phyloP scores from a whole-genome alignment of 257 asterid genomes.

The Agastache rugosa region DNA sequence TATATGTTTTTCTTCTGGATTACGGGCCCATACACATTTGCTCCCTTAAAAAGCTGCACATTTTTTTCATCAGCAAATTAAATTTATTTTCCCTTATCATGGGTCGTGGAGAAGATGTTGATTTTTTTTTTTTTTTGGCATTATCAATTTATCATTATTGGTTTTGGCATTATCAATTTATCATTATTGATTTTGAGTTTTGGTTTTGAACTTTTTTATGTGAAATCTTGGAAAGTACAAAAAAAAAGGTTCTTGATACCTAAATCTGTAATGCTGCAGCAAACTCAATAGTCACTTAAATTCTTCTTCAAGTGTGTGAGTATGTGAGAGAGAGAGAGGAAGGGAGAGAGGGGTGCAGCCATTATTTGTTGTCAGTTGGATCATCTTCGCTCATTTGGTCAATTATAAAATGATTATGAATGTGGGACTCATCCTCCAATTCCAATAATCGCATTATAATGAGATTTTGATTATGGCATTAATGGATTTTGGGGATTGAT shows the following conservation, averaged over 20 bases:
- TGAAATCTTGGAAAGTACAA: neutral
- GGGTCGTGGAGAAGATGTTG: neutral
- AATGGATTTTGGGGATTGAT: slow-evolving; percentile 8
- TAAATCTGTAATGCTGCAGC: neutral
- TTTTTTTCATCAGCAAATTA: slow-evolving; percentile 20
- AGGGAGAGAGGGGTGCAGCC: slow-evolving; percentile 22
- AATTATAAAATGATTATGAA: slow-evolving; percentile 32
- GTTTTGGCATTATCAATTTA: neutral
- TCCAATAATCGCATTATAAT: neutral
- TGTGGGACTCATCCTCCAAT: slow-evolving; percentile 34
- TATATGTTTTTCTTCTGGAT: slow-evolving; percentile 28
- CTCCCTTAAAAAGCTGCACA: slow-evolving; percentile 47
- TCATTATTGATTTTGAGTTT: no score
- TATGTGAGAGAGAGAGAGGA: slow-evolving; percentile 9
- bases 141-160: no score
- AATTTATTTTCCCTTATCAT: no score
- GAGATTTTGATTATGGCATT: neutral
- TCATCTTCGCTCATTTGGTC: slow-evolving; percentile 21
- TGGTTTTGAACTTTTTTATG: neutral
- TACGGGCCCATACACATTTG: slow-evolving; percentile 47
- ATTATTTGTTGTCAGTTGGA: slow-evolving; percentile 13
- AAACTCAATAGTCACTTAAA: neutral
- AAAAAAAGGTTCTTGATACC: neutral
- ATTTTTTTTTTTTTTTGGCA: no score
- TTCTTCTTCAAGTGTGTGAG: slow-evolving; percentile 4